These are phyloP conservation scores for Pontederia paniculata DNA, from an alignment of 176 grass and related monocot genomes.

Conservation along the genomic window DNA sequence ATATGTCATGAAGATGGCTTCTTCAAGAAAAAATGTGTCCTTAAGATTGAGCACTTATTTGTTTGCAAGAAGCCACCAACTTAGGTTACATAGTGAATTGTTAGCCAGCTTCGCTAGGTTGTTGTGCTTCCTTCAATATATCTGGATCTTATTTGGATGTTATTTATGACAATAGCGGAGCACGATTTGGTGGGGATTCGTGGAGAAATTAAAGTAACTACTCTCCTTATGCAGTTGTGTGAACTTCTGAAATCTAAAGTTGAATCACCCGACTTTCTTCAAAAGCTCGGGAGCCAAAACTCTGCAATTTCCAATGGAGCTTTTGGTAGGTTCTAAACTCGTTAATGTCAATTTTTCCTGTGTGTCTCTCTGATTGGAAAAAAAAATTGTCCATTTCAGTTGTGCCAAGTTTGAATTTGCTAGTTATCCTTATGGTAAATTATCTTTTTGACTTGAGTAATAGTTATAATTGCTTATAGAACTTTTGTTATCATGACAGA, in stretches of 20 bases:
- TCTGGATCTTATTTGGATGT: neutral
- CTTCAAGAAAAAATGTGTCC: no score
- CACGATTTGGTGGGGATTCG: neutral
- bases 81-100: no score
- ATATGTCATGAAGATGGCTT: no score
- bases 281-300: constrained; percentile 9
- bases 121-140: no score
- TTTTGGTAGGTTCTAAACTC: neutral
- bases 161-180: neutral
- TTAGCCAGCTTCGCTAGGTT: no score
- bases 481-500: constrained; percentile 1
- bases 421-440: neutral
- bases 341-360: no score
- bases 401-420: neutral
- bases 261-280: constrained; percentile 17
- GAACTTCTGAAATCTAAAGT: constrained; percentile 23
- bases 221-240: constrained; percentile 20
- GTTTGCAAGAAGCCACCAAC: no score
- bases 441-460: neutral
- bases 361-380: no score
- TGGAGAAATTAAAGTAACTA: neutral
- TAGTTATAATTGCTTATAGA: constrained; percentile 3
- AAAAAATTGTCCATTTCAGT: no score
- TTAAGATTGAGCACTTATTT: no score
- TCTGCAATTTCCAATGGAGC: neutral